Evolutionary conservation across 2,329 filamentous ascomycete genomes (phyloP).

Genomic region (Emydomyces testavorans): DNA sequence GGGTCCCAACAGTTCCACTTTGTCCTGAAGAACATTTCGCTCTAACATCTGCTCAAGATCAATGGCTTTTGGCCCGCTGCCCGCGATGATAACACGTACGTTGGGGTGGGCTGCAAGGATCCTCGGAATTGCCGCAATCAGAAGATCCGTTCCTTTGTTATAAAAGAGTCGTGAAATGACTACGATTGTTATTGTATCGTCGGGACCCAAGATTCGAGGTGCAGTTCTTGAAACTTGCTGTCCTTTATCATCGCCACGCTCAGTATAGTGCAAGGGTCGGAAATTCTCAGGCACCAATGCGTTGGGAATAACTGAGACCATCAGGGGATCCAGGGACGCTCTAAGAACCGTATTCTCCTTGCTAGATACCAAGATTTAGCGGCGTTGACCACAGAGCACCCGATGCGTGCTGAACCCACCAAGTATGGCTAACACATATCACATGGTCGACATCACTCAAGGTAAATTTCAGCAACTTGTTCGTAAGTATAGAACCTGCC

Average conservation of each 20-base stretch:
- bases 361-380: conserved; percentile 39
- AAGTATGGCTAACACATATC: conserved; percentile 96
- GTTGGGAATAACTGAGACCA: conserved; percentile 97
- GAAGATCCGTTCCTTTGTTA: conserved; percentile 92
- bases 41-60: conserved; percentile 98
- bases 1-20: conserved; percentile 81
- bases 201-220: conserved; percentile 58
- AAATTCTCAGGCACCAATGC: conserved; percentile 97
- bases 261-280: conserved; percentile 52
- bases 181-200: conserved; percentile 87
- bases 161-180: conserved; percentile 97
- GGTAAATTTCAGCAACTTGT: conserved; percentile 92
- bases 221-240: conserved; percentile 32
- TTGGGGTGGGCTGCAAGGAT: conserved; percentile 84
- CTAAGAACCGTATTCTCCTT: conserved; percentile 96
- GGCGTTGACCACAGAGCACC: not conserved
- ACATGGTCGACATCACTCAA: conserved; percentile 96
- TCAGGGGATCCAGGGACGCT: conserved; percentile 85
- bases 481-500: conserved; percentile 87
- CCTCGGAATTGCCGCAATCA: conserved; percentile 90
- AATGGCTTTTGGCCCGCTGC: conserved; percentile 90
- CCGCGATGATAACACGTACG: conserved; percentile 92
- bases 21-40: conserved; percentile 83
- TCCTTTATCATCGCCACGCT: conserved; percentile 20
- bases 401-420: conserved; percentile 43